Evolutionary conservation across 1,284 basidiomycete genomes (phyloP).

Genomic region (Boletellus dicymbophilus): DNA sequence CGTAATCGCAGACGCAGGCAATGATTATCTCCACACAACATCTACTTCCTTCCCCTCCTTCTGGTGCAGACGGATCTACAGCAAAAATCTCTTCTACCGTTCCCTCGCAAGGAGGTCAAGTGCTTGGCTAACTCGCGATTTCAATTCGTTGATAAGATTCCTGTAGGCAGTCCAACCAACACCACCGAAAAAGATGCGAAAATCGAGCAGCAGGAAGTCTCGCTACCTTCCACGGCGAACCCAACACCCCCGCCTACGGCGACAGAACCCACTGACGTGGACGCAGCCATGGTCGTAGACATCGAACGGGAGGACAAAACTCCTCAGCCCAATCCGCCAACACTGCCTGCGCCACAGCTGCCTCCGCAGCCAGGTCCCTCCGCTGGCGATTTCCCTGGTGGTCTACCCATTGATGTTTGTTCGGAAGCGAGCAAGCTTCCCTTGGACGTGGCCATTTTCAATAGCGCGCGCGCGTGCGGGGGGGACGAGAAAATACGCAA

Average conservation of each 20-base stretch:
- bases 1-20: slow-evolving; percentile 63
- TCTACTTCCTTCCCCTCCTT: slow-evolving; percentile 47
- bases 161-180: slow-evolving; percentile 27
- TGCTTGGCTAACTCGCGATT: neutral
- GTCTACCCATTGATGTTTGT: slow-evolving; percentile 67
- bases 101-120: slow-evolving; percentile 31
- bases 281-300: slow-evolving; percentile 48
- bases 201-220: slow-evolving; percentile 36
- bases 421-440: slow-evolving; percentile 91
- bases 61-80: slow-evolving; percentile 22
- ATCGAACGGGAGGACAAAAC: slow-evolving; percentile 50
- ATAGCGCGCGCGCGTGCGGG: slow-evolving; percentile 82
- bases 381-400: slow-evolving; percentile 25
- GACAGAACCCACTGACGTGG: slow-evolving; percentile 28
- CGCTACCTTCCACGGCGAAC: slow-evolving; percentile 36
- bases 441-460: slow-evolving; percentile 93
- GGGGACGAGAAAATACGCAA: slow-evolving; percentile 91
- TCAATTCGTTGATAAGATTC: neutral
- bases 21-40: slow-evolving; percentile 89
- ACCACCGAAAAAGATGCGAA: slow-evolving; percentile 29
- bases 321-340: slow-evolving; percentile 23
- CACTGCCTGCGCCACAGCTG: slow-evolving; percentile 16
- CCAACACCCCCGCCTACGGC: slow-evolving; percentile 31
- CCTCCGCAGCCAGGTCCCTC: slow-evolving; percentile 23
- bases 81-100: slow-evolving; percentile 19